Evolutionary conservation across 1,284 basidiomycete genomes (phyloP).

Genomic region (Sanguinoderma infundibulare): DNA sequence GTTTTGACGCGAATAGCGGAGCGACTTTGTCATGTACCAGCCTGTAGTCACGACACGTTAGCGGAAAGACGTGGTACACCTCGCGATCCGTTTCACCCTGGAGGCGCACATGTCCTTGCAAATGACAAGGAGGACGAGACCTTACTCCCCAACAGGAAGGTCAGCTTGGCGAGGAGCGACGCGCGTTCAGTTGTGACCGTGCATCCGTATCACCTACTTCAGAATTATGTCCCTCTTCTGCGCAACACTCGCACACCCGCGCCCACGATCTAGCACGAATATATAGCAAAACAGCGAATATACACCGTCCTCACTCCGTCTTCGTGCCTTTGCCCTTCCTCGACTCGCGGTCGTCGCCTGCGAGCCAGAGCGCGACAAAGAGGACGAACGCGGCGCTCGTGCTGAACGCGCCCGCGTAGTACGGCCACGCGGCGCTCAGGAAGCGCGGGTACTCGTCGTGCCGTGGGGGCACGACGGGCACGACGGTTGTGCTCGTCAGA

Average conservation of each 20-base stretch:
- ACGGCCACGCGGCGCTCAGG: constrained; percentile 93
- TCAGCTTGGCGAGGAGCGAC: too few relatives aligned
- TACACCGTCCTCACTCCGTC: constrained; percentile 22
- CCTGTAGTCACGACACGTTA: too few relatives aligned
- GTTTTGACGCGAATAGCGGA: too few relatives aligned
- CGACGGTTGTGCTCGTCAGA: constrained; percentile 75
- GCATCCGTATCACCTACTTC: too few relatives aligned
- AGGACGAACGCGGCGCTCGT: constrained; percentile 84
- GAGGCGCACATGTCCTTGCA: too few relatives aligned
- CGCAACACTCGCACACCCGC: background rate
- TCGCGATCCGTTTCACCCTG: too few relatives aligned
- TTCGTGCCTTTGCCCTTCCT: constrained; percentile 40
- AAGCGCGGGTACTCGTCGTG: constrained; percentile 97
- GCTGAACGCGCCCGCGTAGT: constrained; percentile 89
- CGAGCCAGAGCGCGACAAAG: constrained; percentile 87
- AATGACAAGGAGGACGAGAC: too few relatives aligned
- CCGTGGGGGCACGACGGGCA: constrained; percentile 89
- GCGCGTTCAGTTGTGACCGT: too few relatives aligned
- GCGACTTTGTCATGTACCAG: too few relatives aligned
- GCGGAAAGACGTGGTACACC: too few relatives aligned
- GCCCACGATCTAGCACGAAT: background rate
- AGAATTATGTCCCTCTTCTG: too few relatives aligned
- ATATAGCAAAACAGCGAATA: background rate
- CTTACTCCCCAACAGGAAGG: too few relatives aligned
- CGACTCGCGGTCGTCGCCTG: constrained; percentile 64